Evolutionary conservation across 768 basidiomycete genomes (phyloP).

Genomic region (Tricholoma hemisulphureum): DNA sequence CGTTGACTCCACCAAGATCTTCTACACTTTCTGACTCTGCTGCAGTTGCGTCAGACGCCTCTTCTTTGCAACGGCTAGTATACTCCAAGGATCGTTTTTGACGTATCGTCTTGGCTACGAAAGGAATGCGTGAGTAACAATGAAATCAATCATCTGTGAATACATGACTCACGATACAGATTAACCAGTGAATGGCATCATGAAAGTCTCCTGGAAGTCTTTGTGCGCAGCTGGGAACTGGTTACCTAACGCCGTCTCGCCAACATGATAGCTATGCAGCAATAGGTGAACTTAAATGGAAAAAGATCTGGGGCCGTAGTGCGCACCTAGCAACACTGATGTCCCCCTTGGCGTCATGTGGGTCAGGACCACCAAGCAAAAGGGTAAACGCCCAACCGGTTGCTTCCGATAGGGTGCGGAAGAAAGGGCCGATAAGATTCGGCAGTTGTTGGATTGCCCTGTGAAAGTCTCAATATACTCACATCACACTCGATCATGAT

Average conservation of each 20-base stretch:
- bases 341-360: neutral
- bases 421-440: too few relatives aligned
- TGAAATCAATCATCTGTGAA: neutral
- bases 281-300: neutral
- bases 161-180: slow-evolving; percentile 1
- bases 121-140: neutral
- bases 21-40: too few relatives aligned
- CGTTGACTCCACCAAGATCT: too few relatives aligned
- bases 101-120: neutral
- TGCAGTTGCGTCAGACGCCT: too few relatives aligned
- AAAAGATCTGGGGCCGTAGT: neutral
- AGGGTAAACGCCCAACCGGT: too few relatives aligned
- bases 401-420: too few relatives aligned
- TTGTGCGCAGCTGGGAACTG: too few relatives aligned
- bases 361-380: neutral
- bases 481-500: too few relatives aligned
- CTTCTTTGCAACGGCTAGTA: too few relatives aligned
- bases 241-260: too few relatives aligned
- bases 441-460: neutral
- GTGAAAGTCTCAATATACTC: neutral
- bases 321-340: slow-evolving; percentile 7
- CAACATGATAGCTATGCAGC: slow-evolving; percentile 1
- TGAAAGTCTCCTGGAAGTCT: slow-evolving; percentile 5
- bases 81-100: neutral
- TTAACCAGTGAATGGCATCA: slow-evolving; percentile 5